Evolutionary conservation across 768 basidiomycete genomes (phyloP), one percentile per base, ranked within the genome.

Genomic region (Mycena latifolia): DNA sequence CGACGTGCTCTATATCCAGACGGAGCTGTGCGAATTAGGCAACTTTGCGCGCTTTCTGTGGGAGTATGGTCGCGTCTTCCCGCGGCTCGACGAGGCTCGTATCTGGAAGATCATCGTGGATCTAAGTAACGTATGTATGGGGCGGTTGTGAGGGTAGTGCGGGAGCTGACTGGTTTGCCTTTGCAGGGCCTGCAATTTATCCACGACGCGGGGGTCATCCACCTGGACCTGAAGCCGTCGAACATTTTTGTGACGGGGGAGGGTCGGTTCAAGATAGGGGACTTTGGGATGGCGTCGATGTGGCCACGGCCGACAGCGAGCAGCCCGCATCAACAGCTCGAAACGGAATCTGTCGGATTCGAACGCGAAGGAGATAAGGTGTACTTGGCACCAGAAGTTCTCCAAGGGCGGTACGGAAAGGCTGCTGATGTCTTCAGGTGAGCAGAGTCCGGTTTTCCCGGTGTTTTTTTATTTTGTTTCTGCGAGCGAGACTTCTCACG

Each of bases 371-470:
- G 98, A 7, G 98, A 99, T 78, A 92, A 99, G 76, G 84, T 96
- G 69, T 99, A 99, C 81, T 87, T 99, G 80, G 96, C 98, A 43
- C 95, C 95, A 14, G 98, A 99, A 80, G 93, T 98, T 45, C 82
- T 99, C 56, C 90, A 95, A 76, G 97, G 97, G 33, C 83, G 82
- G 61, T 99, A 98, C 78, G 91, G 96, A 73, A 93, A 90, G 79
- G 94, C 92, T 66, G 96, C 98, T 57, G 98, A 99, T 82, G 88
- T 99, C 60, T 99, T 99, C 84, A 96, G 93, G 96, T 95, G 76
- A 80, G 91, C 82, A 5, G n/a, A 47, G 65, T 74, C 74, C 77
- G 77, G 74, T 79, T 78, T 48, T 56, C 72, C 65, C 77, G 79
- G 70, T 56, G 58, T 67, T 65, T 64, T 35, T 57, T 61, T 52